Evolutionary conservation across 129 eudicot species (phyloP), one percentile per base, ranked within the genome.

Genomic region (Smallanthus sonchifolius): DNA sequence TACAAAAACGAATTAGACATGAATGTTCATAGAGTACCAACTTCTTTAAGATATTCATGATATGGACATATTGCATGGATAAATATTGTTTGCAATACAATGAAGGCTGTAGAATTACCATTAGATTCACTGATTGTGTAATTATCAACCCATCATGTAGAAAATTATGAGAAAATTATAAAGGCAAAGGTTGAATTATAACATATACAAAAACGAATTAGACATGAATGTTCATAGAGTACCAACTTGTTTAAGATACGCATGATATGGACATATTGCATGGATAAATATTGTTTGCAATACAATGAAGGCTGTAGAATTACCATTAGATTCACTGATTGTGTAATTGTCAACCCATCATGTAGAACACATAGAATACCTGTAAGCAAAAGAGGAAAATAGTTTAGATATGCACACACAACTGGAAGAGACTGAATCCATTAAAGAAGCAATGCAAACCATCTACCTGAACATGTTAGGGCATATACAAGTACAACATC

Each of bases 291-390:
- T 49, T 60, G 36, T 36, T 66, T 52, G 62, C 3, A 73, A 60
- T 42, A 73, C 51, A 9, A 59, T 43, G 37, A 44, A 72, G 67
- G 49, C 13, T 20, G 54, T 54, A 32, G 55, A 77, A 19, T 36
- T 89, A 86, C 96, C 89, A 83, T 83, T 59, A 89, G 74, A 71
- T 86, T 81, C 83, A 89, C 96, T 47, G 90, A 80, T 20, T 78
- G 83, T 34, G 75, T 75, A 60, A 86, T 68, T 60, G 83, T 67
- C 65, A 83, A 69, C 47, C 84, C 85, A 51, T 84, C 82, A 64
- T 72, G 67, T 38, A 89, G 71, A 79, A 80, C 74, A 76, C 83
- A 89, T 55, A 86, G 78, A 70, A 83, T 48, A 69, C 96, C 96
- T 86, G 77, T 42, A 56, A 68, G 17, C 57, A 69, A 39, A 67